Conservation (phyloP, 2,329 filamentous ascomycete genomes). For the Penicillium sumatraense region DNA sequence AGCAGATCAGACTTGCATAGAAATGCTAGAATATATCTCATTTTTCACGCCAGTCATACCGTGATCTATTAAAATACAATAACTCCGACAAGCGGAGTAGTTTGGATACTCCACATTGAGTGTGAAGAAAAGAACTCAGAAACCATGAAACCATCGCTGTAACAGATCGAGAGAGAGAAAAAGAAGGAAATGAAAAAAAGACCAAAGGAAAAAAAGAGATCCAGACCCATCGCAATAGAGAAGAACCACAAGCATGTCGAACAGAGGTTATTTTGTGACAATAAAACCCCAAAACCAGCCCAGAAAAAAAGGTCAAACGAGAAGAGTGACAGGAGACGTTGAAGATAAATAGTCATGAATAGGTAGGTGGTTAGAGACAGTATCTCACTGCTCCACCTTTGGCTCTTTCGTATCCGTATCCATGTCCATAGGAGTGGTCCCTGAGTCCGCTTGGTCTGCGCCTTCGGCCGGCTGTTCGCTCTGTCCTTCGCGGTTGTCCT, state of each 20-base stretch:
- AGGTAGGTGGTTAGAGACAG: neutral
- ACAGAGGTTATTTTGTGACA: neutral
- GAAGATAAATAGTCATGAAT: slow-evolving; percentile 7
- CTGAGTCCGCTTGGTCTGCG: slow-evolving; percentile 29
- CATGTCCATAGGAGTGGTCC: slow-evolving; percentile 44
- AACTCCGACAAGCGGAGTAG: neutral
- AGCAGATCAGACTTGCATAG: neutral
- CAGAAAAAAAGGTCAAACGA: neutral
- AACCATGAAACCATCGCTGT: slow-evolving; percentile 14
- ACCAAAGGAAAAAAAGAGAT: neutral
- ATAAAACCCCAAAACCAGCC: slow-evolving; percentile 1
- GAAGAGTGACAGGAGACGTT: neutral
- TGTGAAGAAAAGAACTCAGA: neutral
- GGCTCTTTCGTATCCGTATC: slow-evolving; percentile 39
- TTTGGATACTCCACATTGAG: neutral
- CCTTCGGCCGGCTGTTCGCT: slow-evolving; percentile 15
- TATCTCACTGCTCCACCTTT: slow-evolving; percentile 33
- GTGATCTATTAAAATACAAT: slow-evolving; percentile 10
- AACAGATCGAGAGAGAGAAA: slow-evolving; percentile 1
- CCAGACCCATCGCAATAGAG: neutral
- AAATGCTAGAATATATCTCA: neutral
- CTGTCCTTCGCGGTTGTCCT: slow-evolving; percentile 17
- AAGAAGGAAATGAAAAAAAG: neutral
- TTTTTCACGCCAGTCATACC: neutral
- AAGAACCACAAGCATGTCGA: neutral